Percentiles rank a stretch among this genome's conserved stretches.
Evolutionary conservation across 345 rosid genomes (phyloP).

Genomic region (Microcos paniculata): DNA sequence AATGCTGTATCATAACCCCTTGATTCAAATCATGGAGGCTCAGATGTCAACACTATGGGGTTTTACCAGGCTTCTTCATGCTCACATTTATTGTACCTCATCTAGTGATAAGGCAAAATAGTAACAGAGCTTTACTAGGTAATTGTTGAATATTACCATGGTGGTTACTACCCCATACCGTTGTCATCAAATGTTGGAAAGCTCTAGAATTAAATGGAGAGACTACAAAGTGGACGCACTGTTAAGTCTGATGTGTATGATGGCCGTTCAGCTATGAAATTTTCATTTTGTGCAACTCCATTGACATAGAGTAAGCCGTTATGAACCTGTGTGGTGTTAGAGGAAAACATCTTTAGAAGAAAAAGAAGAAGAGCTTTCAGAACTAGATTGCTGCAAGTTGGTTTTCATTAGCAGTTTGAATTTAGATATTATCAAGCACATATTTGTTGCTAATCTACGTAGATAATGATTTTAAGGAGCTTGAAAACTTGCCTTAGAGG

Average conservation of each 20-base stretch:
- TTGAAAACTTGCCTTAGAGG: background rate
- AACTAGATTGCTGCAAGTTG: background rate
- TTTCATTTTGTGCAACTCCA: slow-evolving; percentile 40
- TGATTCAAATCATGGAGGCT: slow-evolving; percentile 7
- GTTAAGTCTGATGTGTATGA: slow-evolving; percentile 35
- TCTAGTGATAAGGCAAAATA: background rate
- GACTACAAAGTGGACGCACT: slow-evolving; percentile 18
- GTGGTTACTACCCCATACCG: background rate
- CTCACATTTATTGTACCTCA: background rate
- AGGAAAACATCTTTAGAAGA: slow-evolving; percentile 1
- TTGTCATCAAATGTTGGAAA: slow-evolving; percentile 5
- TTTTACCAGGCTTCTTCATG: background rate
- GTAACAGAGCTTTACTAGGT: background rate
- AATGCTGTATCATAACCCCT: background rate
- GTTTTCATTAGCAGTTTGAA: background rate
- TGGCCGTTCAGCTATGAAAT: slow-evolving; percentile 32
- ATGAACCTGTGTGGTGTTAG: slow-evolving; percentile 30
- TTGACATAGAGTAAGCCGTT: slow-evolving; percentile 40
- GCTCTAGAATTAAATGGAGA: background rate
- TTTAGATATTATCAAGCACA: background rate
- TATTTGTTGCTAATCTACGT: background rate
- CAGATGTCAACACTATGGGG: slow-evolving; percentile 8
- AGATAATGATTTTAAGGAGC: slow-evolving; percentile 22
- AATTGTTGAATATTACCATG: background rate
- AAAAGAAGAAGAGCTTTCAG: background rate